A percentile compares a stretch with the other conserved stretches of the same genome.
These are phyloP conservation scores for Fonsecaea pedrosoi DNA, from an alignment of 2,329 filamentous ascomycete species.

Conservation along the genomic window DNA sequence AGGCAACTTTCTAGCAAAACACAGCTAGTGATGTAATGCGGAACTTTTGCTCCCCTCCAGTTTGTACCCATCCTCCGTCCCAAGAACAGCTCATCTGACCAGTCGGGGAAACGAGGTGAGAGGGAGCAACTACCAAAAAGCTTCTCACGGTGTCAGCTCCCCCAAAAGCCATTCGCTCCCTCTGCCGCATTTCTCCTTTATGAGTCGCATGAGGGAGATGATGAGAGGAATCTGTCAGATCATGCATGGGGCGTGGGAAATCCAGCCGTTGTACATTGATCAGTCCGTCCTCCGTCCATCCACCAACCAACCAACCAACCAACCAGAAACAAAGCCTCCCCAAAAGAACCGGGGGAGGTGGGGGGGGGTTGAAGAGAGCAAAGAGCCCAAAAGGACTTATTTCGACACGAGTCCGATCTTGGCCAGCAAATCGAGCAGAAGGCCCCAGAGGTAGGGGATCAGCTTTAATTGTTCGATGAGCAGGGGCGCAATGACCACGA, in stretches of 20 bases:
- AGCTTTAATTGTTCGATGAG: slow-evolving; percentile 56
- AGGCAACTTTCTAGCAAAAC: neutral
- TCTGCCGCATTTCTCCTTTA: too few relatives aligned
- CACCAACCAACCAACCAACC: too few relatives aligned
- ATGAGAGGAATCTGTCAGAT: too few relatives aligned
- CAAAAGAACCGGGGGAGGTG: neutral
- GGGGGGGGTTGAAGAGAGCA: neutral
- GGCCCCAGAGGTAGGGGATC: slow-evolving; percentile 52
- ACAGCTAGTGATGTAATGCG: neutral
- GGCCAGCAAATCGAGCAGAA: slow-evolving; percentile 38
- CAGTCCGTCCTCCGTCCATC: too few relatives aligned
- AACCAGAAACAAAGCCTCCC: neutral
- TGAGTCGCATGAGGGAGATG: too few relatives aligned
- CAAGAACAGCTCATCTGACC: neutral
- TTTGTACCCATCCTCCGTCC: neutral
- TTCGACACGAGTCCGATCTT: slow-evolving; percentile 36
- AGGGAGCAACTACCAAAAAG: too few relatives aligned
- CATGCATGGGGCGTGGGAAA: too few relatives aligned
- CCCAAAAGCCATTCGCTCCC: too few relatives aligned
- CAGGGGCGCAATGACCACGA: slow-evolving; percentile 67
- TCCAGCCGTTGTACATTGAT: too few relatives aligned
- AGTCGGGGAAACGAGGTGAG: neutral
- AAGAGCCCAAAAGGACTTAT: slow-evolving; percentile 4
- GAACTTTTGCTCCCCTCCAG: neutral
- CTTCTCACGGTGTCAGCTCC: too few relatives aligned